Base-by-base conservation (phyloP, 176 grass and related monocot genomes). In the Sorghum bicolor region DNA sequence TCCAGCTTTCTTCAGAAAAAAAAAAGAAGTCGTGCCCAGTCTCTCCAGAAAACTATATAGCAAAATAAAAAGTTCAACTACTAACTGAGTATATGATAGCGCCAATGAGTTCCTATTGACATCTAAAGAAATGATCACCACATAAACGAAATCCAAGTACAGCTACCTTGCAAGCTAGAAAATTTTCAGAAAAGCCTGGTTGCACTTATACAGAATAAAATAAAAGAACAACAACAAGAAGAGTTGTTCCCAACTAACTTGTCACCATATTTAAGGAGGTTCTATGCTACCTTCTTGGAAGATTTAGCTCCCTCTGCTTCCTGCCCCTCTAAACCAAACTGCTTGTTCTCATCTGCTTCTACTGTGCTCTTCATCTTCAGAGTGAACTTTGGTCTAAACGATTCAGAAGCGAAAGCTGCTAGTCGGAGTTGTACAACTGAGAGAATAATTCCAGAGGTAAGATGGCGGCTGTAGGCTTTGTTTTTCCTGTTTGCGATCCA, bases 211-310 rank as follows among this genome's bases (percentile, higher is more conserved):
- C 43, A 61, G 44, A 80, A 85, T 40, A 79, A 40, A 70, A 70
- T 57, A 81, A 82, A 11, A 62, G 38, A 69, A 36, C 3, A 75
- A 16, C 8, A 55, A 65, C 20, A 73, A 10, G 62, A 70, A 39
- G 83, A 86, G 66, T 38, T 89, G 78, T 69, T 30, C 1, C 88
- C 88, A 86, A 83, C 88, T 90, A 90, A 78, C 84, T 78, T 68
- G 79, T 58, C 74, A 39, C 37, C 79, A 61, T 86, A 90, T 90
- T 90, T 86, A 90, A 86, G 67, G 36, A 74, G 22, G 30, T 67
- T 45, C 52, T 28, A 38, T 83, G 83, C 79, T 74, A 78, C 67
- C 83, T 74, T 83, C 74, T 60, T 43, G 19, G 84, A 90, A 83
- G 84, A 83, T 90, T 90, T 90, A 67, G 83, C 79, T 67, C 29